phyloP scores from a whole-genome alignment of 2,329 filamentous ascomycete species.

The Grosmannia penicillata region DNA sequence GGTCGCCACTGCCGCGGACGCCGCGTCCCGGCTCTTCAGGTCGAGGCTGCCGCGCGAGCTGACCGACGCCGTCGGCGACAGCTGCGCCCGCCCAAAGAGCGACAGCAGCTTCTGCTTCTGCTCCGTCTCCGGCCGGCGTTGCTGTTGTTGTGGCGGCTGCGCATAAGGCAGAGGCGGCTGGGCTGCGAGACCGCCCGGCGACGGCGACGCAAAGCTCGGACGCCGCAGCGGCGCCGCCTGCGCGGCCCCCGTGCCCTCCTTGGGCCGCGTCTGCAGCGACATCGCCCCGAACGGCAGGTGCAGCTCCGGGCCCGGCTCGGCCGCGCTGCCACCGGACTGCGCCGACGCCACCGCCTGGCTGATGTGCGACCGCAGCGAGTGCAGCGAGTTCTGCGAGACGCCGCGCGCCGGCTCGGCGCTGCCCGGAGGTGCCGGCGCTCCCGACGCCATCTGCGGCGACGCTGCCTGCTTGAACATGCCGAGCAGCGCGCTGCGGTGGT shows the following conservation, averaged over 20 bases:
- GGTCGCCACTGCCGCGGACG: no score
- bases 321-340: slow-evolving; percentile 16
- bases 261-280: slow-evolving; percentile 22
- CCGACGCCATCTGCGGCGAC: slow-evolving; percentile 11
- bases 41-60: slow-evolving; percentile 4
- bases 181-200: background rate
- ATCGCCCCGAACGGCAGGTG: slow-evolving; percentile 25
- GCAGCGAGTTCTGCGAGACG: slow-evolving; percentile 2
- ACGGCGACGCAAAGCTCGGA: slow-evolving; percentile 6
- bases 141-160: background rate
- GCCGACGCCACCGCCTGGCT: slow-evolving; percentile 14
- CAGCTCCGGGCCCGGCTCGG: slow-evolving; percentile 20
- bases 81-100: slow-evolving; percentile 40
- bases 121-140: slow-evolving; percentile 18
- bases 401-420: no score
- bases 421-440: no score
- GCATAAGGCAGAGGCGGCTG: background rate
- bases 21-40: background rate
- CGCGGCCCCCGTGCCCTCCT: slow-evolving; percentile 8
- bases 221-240: no score
- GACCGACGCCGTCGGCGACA: slow-evolving; percentile 8
- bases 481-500: slow-evolving; percentile 9
- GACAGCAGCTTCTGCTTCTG: slow-evolving; percentile 38
- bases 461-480: slow-evolving; percentile 29
- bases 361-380: slow-evolving; percentile 8